These are phyloP conservation scores for Boletus sp. DNA, from an alignment of 1,284 basidiomycete genomes.

Conservation along the genomic window DNA sequence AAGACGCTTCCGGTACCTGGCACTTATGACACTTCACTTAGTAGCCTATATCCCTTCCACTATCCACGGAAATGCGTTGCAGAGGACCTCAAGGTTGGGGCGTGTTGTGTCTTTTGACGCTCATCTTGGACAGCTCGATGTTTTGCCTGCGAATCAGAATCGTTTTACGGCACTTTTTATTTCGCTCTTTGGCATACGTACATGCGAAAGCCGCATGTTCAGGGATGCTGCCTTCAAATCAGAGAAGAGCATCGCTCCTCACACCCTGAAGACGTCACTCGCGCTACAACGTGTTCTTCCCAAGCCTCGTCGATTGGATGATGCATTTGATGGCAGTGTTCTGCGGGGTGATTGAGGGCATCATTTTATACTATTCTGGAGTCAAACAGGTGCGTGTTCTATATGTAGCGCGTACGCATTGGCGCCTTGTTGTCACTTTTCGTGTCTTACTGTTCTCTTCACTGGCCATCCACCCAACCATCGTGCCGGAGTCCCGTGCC, in stretches of 20 bases:
- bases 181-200: not conserved
- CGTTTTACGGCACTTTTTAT: conserved; percentile 4
- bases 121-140: conserved; percentile 6
- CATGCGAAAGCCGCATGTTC: conserved; percentile 18
- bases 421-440: not conserved
- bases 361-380: conserved; percentile 8
- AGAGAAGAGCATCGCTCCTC: conserved; percentile 10
- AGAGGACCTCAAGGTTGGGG: conserved; percentile 15
- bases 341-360: not conserved
- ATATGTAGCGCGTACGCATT: conserved; percentile 5
- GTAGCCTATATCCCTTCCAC: conserved; percentile 18
- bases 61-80: not conserved
- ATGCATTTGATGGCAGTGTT: conserved; percentile 5
- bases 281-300: conserved; percentile 12
- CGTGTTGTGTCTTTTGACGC: conserved; percentile 15
- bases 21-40: not conserved
- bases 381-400: not conserved
- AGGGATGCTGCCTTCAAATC: conserved; percentile 8
- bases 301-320: conserved; percentile 15
- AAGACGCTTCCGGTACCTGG: conserved; percentile 4
- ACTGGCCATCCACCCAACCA: not conserved
- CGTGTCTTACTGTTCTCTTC: not conserved
- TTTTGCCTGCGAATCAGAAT: not conserved
- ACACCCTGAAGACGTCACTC: conserved; percentile 1
- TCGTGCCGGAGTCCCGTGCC: not conserved